Evolutionary conservation across 805 yeast species (phyloP), one percentile per base, ranked within the genome.

Genomic region (Jamesozyma piceae): DNA sequence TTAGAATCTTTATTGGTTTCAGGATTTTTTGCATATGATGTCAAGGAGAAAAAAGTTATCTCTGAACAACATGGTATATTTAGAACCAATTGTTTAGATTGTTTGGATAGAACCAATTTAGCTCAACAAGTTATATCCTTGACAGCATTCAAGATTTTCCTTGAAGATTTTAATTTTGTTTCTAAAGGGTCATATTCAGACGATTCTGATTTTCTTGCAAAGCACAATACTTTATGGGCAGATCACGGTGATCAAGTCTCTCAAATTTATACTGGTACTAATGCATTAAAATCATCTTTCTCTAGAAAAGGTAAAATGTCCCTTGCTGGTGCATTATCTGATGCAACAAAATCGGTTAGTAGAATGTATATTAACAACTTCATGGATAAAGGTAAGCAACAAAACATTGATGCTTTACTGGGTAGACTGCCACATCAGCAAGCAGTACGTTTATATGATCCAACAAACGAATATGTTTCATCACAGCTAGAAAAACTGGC

Each of bases 221-320:
- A 80, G 43, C 95, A 89, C 50, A 85, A 89, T 51, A 75, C 84
- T 5, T 66, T 92, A 17, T 92, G 98, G 98, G 99, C 99, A 1
- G 96, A 92, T 61, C 92, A 92, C 62, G 99, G 98, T 43, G 98
- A 92, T 62, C 95, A 87, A 50, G 80, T 92, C 4, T 86, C 96
- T 2, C 94, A 86, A 59, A 90, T 92, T 15, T 92, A 92, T 63
- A 90, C 98, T 0, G 97, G 98, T 24, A 92, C 99, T 0, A 95
- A 95, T 47, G 99, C 99, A 0, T 70, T 92, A 48, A 92, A 92
- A 62, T 85, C 96, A 0, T 87, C 96, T 3, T 92, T 83, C 57
- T 85, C 97, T 1, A 75, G 99, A 58, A 80, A 85, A 24, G 98
- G 98, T 20, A 90, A 89, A 55, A 88, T 89, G 97, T 87, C 90